phyloP scores from a whole-genome alignment of 2,329 filamentous ascomycete species.

The Emydomyces testavorans region DNA sequence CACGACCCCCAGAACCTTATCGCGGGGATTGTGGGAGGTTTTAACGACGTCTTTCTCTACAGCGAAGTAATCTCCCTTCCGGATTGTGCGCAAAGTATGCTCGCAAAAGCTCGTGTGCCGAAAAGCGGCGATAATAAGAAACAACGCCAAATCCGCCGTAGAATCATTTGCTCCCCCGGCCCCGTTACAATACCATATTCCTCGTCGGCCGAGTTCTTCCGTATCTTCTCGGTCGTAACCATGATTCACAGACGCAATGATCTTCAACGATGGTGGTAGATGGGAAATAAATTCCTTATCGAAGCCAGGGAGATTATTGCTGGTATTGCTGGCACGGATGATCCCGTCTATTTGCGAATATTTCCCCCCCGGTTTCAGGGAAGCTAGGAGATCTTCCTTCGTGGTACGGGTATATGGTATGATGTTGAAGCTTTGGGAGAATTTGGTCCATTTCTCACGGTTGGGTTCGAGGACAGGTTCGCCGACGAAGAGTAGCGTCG shows the following conservation, averaged over 20 bases:
- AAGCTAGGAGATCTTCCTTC: conserved; percentile 13
- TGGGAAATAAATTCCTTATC: conserved; percentile 16
- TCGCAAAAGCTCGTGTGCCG: conserved; percentile 15
- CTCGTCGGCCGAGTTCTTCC: conserved; percentile 13
- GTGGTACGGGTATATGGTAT: conserved; percentile 12
- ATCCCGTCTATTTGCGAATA: conserved; percentile 16
- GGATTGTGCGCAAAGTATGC: conserved; percentile 8
- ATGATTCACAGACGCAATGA: conserved; percentile 16
- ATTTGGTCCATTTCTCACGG: conserved; percentile 12
- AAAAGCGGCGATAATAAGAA: conserved; percentile 16
- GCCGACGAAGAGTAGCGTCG: conserved; percentile 15
- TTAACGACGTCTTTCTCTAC: conserved; percentile 11
- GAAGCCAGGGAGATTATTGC: conserved; percentile 11
- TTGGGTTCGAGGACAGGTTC: conserved; percentile 11
- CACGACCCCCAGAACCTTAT: conserved; percentile 15
- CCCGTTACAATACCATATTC: conserved; percentile 17
- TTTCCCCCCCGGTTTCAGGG: conserved; percentile 12
- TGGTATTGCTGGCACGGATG: conserved; percentile 13
- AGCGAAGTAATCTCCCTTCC: conserved; percentile 13
- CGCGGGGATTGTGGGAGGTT: conserved; percentile 12
- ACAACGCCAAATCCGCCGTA: conserved; percentile 15
- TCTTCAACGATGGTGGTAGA: conserved; percentile 13
- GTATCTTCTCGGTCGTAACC: conserved; percentile 17
- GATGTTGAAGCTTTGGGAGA: conserved; percentile 15
- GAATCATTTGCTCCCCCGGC: conserved; percentile 15